Percentiles rank a stretch among this genome's conserved stretches.
Evolutionary conservation across 495 filamentous ascomycete genomes (phyloP).

Genomic region (Hypoxylon crocopeplum): DNA sequence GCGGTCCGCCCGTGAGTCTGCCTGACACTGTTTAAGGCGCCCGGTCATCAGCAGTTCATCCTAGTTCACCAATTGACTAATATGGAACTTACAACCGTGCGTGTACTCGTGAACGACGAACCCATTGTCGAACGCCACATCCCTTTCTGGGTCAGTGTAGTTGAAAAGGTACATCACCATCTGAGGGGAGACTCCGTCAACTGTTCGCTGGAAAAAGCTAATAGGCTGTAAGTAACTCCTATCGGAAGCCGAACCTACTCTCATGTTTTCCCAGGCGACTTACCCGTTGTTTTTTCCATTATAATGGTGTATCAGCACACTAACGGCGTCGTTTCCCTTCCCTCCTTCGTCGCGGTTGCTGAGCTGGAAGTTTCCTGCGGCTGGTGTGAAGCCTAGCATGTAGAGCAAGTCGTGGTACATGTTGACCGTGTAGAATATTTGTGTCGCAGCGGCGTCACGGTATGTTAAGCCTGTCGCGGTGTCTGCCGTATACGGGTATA

Average conservation of each 20-base stretch:
- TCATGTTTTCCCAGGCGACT: neutral
- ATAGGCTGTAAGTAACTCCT: slow-evolving; percentile 20
- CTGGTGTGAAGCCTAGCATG: slow-evolving; percentile 53
- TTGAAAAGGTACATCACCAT: slow-evolving; percentile 47
- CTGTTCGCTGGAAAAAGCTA: slow-evolving; percentile 6
- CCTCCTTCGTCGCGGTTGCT: slow-evolving; percentile 51
- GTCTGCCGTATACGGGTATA: slow-evolving; percentile 39
- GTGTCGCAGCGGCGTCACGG: slow-evolving; percentile 46
- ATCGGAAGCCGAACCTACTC: neutral
- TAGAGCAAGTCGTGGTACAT: slow-evolving; percentile 56
- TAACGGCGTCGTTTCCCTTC: slow-evolving; percentile 46
- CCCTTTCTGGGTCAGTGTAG: slow-evolving; percentile 39
- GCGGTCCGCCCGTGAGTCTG: slow-evolving; percentile 53
- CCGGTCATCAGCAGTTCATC: slow-evolving; percentile 16
- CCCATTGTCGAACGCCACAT: slow-evolving; percentile 46
- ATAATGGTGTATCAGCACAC: slow-evolving; percentile 51
- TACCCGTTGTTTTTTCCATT: slow-evolving; percentile 46
- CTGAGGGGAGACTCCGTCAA: neutral
- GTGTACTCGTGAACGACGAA: slow-evolving; percentile 50
- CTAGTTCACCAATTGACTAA: neutral
- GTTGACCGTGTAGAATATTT: slow-evolving; percentile 56
- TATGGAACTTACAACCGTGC: slow-evolving; percentile 26
- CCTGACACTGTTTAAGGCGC: slow-evolving; percentile 35
- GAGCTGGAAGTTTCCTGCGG: slow-evolving; percentile 54
- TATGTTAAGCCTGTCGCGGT: slow-evolving; percentile 34